These are phyloP conservation scores for Talaromyces stipitatus DNA, from an alignment of 495 filamentous ascomycete genomes.

Conservation along the genomic window DNA sequence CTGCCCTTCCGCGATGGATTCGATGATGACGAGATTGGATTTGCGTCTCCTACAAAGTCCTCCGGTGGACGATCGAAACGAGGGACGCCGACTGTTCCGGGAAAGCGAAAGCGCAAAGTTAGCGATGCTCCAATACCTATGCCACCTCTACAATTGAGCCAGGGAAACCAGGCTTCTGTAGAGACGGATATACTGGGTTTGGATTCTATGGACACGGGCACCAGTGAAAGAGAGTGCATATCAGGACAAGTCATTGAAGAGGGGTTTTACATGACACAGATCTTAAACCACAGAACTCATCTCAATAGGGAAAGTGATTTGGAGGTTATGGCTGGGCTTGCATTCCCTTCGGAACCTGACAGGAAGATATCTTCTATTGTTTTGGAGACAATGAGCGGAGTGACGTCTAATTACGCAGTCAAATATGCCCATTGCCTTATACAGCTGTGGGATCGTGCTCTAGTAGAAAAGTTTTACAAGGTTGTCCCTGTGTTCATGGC, in stretches of 20 bases:
- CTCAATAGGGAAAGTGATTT: conserved; percentile 45
- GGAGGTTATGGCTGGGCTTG: conserved; percentile 38
- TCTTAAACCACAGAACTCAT: conserved; percentile 49
- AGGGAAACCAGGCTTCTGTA: conserved; percentile 6
- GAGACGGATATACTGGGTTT: conserved; percentile 1
- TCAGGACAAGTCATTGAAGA: conserved; percentile 4
- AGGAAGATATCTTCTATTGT: conserved; percentile 50
- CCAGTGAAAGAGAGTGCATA: background rate
- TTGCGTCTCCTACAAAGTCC: conserved; percentile 50
- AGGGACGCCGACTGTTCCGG: conserved; percentile 48
- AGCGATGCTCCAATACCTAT: conserved; percentile 42
- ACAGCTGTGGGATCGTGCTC: conserved; percentile 53
- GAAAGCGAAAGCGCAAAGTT: conserved; percentile 55
- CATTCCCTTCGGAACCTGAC: conserved; percentile 48
- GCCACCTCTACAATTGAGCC: conserved; percentile 39
- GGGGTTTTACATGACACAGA: conserved; percentile 43
- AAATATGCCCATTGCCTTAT: conserved; percentile 47
- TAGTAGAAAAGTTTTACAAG: conserved; percentile 51
- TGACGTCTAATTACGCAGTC: conserved; percentile 39
- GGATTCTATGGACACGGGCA: background rate
- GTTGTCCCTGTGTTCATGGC: conserved; percentile 54
- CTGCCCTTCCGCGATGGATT: conserved; percentile 62
- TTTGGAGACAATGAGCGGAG: conserved; percentile 41
- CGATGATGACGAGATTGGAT: conserved; percentile 59
- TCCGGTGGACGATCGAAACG: conserved; percentile 39